phyloP scores from a whole-genome alignment of 306 rosid genomes.

The Quercus cerris region DNA sequence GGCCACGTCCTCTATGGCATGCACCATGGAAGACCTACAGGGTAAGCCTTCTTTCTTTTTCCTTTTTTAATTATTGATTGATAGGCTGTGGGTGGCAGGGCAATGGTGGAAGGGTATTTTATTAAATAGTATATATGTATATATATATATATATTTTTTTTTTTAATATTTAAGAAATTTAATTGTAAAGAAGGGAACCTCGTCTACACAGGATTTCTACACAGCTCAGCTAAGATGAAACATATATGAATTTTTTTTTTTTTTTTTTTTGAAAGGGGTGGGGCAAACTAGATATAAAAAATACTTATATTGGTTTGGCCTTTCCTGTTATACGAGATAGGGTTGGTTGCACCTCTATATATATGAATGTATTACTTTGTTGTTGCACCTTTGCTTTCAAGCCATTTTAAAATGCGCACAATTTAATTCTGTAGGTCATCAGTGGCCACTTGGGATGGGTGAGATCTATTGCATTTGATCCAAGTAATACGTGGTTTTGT shows the following conservation, averaged over 20 bases:
- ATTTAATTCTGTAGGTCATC: slow-evolving; percentile 62
- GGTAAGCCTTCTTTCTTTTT: slow-evolving; percentile 40
- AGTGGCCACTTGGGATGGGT: slow-evolving; percentile 99
- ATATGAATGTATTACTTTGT: background rate
- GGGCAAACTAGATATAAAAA: background rate
- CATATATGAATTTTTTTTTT: background rate
- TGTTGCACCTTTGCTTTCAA: background rate
- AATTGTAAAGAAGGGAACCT: too few relatives aligned
- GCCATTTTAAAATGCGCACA: background rate
- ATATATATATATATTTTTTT: background rate
- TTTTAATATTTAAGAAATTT: background rate
- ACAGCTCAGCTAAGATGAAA: background rate
- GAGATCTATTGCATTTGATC: slow-evolving; percentile 95
- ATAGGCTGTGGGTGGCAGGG: slow-evolving; percentile 10
- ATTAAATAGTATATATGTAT: background rate
- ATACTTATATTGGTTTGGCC: background rate
- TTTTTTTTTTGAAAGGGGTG: background rate
- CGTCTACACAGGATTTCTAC: too few relatives aligned
- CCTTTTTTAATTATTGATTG: background rate
- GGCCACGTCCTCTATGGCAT: slow-evolving; percentile 99
- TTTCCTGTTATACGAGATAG: background rate
- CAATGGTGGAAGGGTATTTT: background rate
- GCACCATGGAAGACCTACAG: slow-evolving; percentile 97
- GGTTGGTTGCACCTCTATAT: background rate
- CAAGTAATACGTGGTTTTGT: slow-evolving; percentile 94